A percentile compares a stretch with the other conserved stretches of the same genome.
Evolutionary conservation across 768 basidiomycete species (phyloP).

Genomic region (Mycena epipterygia): DNA sequence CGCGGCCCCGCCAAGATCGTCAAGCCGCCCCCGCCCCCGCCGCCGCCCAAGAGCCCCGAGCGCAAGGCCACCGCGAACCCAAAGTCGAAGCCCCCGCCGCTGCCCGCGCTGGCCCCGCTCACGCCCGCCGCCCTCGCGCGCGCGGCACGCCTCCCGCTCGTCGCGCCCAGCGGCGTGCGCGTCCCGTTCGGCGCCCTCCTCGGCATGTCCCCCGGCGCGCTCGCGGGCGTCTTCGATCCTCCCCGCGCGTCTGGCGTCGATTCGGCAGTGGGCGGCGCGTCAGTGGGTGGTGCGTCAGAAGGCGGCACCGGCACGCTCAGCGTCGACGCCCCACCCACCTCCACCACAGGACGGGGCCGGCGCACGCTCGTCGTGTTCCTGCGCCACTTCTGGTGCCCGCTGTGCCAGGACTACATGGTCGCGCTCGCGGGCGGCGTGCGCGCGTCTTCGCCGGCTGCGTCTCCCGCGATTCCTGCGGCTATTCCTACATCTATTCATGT

Average conservation of each 20-base stretch:
- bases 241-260: too few relatives aligned
- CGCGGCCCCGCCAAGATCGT: background rate
- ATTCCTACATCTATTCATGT: too few relatives aligned
- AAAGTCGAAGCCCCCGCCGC: constrained; percentile 7
- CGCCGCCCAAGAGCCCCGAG: too few relatives aligned
- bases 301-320: too few relatives aligned
- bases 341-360: too few relatives aligned
- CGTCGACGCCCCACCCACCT: too few relatives aligned
- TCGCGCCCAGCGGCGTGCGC: constrained; percentile 75
- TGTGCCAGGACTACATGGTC: constrained; percentile 90
- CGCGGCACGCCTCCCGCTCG: constrained; percentile 74
- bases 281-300: too few relatives aligned
- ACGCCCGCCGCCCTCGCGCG: constrained; percentile 67
- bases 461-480: background rate
- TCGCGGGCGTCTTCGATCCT: too few relatives aligned
- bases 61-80: background rate
- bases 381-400: constrained; percentile 90
- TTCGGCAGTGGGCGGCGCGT: too few relatives aligned
- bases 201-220: background rate
- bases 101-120: constrained; percentile 32
- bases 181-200: background rate
- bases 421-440: constrained; percentile 58
- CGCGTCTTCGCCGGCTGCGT: constrained; percentile 38
- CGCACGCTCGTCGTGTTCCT: constrained; percentile 86
- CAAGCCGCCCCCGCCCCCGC: background rate